These are phyloP conservation scores for Cucurbitaria berberidis DNA, from an alignment of 2,329 filamentous ascomycete species.

Conservation along the genomic window DNA sequence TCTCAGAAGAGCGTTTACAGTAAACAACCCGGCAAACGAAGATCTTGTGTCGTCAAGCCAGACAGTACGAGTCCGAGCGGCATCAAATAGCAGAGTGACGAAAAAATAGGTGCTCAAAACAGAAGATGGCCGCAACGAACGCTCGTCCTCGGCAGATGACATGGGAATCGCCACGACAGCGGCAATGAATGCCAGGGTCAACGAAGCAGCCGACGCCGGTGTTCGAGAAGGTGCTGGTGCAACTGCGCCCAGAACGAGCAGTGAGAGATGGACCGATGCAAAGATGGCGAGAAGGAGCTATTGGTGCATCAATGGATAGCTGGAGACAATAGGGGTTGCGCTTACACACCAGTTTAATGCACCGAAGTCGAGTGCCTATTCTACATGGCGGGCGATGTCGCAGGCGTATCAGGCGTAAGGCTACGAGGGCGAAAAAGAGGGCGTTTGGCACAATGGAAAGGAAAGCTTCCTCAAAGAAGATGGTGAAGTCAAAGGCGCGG, in stretches of 20 bases:
- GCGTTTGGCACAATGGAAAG: background rate
- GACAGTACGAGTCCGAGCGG: background rate
- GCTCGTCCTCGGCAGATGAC: background rate
- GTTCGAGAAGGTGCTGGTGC: too few relatives aligned
- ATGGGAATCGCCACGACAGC: background rate
- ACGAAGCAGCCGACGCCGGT: background rate
- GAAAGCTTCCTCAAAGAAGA: background rate
- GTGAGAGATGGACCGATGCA: background rate
- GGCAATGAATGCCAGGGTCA: background rate
- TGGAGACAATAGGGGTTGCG: background rate
- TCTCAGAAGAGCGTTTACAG: too few relatives aligned
- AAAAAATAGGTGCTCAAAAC: background rate
- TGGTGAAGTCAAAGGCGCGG: background rate
- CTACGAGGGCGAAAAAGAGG: background rate
- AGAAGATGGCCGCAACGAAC: background rate
- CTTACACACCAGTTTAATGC: background rate
- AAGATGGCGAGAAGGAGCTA: background rate
- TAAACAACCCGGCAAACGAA: too few relatives aligned
- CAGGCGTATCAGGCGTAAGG: background rate
- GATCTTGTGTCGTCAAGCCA: too few relatives aligned
- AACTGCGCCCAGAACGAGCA: too few relatives aligned
- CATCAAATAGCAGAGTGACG: background rate
- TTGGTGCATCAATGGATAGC: background rate
- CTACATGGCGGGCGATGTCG: background rate
- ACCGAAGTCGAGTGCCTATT: too few relatives aligned